Evolutionary conservation across 108 stramenopile genomes (phyloP), one percentile per base, ranked within the genome.

Genomic region (Cyclotella choctawhatcheeana): DNA sequence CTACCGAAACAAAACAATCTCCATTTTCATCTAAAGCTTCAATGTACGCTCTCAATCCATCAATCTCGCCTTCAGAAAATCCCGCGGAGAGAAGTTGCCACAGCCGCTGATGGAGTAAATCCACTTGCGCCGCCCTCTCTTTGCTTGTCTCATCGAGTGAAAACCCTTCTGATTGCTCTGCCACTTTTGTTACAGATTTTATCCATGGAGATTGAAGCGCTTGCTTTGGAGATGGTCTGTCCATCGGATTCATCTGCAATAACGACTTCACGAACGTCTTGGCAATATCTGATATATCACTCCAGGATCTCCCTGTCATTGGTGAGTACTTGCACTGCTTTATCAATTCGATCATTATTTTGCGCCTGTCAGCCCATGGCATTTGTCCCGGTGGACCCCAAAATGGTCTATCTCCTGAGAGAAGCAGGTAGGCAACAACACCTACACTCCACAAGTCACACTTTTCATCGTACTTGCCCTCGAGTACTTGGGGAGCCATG

Each of bases 321-420:
- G 61, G 35, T 43, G 61, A 16, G 64, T 73, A 73, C 47, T 64
- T 12, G 26, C 63, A 65, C 20, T 63, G 44, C 22, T 69, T 78
- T 17, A 78, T 58, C 29, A 67, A 63, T 34, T 64, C 70, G 7
- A 71, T 71, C 63, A 71, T 78, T 26, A 71, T 14, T 30, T 32
- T 55, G 12, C 54, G 47, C 22, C 70, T 52, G 24, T 71, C 44
- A 35, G 4, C 17, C 77, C 77, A 77, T 17, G 63, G 1, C 47
- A 73, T 64, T 16, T 61, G 44, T 26, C 30, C 14, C 18, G 43
- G 20, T 3, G 67, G 47, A 12, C 67, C 68, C 69, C 58, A 64
- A 40, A 78, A 78, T 14, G 77, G 77, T 34, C 65, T 58, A 7
- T 20, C 18, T 29, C 63, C 62, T 14, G 73, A 80, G 17, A 80